Conservation (phyloP, 2,329 filamentous ascomycete species). For the Microcyclospora pomicola region DNA sequence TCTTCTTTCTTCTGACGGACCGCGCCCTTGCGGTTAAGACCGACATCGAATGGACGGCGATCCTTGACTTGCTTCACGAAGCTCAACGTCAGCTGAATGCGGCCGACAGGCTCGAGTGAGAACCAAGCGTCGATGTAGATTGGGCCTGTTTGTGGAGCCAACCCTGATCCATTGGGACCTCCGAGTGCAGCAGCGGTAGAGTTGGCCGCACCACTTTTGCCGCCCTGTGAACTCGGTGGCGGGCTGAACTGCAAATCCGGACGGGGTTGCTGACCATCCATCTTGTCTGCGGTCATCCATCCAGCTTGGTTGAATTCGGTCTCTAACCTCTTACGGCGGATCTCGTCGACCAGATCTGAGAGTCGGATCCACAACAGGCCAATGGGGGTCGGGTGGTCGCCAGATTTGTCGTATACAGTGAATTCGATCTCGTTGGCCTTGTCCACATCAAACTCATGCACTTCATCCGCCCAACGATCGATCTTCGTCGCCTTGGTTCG, state of each 20-base stretch:
- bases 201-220: conserved; percentile 21
- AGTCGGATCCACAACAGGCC: conserved; percentile 93
- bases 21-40: conserved; percentile 86
- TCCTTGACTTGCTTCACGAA: conserved; percentile 87
- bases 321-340: conserved; percentile 93
- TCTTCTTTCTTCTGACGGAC: conserved; percentile 97
- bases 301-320: conserved; percentile 86
- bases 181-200: conserved; percentile 25
- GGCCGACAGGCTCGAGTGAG: conserved; percentile 83
- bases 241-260: conserved; percentile 42
- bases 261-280: conserved; percentile 50
- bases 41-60: conserved; percentile 68
- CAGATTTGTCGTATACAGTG: conserved; percentile 88
- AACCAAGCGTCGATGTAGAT: conserved; percentile 84
- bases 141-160: conserved; percentile 39
- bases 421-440: conserved; percentile 98
- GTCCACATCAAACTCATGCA: conserved; percentile 85
- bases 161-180: conserved; percentile 24
- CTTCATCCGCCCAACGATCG: conserved; percentile 84
- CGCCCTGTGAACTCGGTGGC: conserved; percentile 27
- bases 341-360: conserved; percentile 93
- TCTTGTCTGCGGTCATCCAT: conserved; percentile 95
- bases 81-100: conserved; percentile 80
- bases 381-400: conserved; percentile 81
- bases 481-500: conserved; percentile 72